Evolutionary conservation across 2,329 filamentous ascomycete genomes (phyloP).

Genomic region (Hymenoscyphus repandus): DNA sequence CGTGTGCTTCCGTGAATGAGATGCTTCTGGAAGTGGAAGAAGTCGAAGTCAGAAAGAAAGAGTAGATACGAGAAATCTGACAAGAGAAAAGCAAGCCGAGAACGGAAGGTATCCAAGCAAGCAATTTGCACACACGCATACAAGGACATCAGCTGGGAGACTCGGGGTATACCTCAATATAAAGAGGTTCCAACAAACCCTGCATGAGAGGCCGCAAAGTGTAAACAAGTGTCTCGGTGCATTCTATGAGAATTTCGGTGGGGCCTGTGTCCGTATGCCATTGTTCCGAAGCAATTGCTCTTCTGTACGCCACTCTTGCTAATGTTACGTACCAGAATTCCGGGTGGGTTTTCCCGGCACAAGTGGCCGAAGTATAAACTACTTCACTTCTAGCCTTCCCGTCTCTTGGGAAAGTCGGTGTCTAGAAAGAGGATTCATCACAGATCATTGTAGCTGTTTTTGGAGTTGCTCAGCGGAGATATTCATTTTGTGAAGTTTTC

Average conservation of each 20-base stretch:
- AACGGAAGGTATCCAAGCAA: slow-evolving; percentile 9
- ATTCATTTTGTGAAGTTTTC: slow-evolving; percentile 2
- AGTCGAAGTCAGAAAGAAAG: not conserved
- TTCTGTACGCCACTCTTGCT: not conserved
- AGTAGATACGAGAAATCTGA: slow-evolving; percentile 4
- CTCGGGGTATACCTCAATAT: slow-evolving; percentile 4
- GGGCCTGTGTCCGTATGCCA: slow-evolving; percentile 3
- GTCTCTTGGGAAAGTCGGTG: too few relatives aligned
- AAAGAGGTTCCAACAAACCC: not conserved
- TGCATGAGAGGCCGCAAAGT: not conserved
- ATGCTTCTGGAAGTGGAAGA: not conserved
- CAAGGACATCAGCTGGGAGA: not conserved
- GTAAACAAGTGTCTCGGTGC: too few relatives aligned
- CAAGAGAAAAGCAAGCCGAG: slow-evolving; percentile 7
- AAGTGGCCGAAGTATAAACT: slow-evolving; percentile 1
- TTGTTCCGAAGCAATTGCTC: slow-evolving; percentile 6
- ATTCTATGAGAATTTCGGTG: not conserved
- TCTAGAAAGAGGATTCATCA: not conserved
- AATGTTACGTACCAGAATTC: slow-evolving; percentile 6
- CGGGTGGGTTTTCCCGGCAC: not conserved
- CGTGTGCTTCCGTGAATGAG: slow-evolving; percentile 1
- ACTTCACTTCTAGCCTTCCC: too few relatives aligned
- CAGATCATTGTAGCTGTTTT: too few relatives aligned
- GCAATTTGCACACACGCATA: not conserved
- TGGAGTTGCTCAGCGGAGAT: not conserved